Percentiles rank a stretch among this genome's conserved stretches.
Evolutionary conservation across 2,329 filamentous ascomycete genomes (phyloP).

Genomic region (Hymenoscyphus occultus): DNA sequence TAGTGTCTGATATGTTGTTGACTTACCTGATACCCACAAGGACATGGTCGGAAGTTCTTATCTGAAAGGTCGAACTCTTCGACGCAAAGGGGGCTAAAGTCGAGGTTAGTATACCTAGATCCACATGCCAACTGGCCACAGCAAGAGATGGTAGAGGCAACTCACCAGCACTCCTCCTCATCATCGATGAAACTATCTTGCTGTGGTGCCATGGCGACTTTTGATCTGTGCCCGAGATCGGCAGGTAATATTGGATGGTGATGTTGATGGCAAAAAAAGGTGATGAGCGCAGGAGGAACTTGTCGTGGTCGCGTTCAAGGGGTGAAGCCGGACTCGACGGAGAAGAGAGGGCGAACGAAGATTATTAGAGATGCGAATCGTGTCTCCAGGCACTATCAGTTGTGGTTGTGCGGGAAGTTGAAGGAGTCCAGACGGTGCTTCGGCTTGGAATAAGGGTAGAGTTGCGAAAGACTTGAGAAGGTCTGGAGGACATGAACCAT

Average conservation of each 20-base stretch:
- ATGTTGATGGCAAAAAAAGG: conserved; percentile 7
- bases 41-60: conserved; percentile 94
- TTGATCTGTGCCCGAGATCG: conserved; percentile 15
- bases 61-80: conserved; percentile 98
- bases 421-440: neutral
- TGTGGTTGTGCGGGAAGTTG: neutral
- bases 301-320: conserved; percentile 26
- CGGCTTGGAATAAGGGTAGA: neutral
- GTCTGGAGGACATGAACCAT: neutral
- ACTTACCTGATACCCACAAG: conserved; percentile 92
- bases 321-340: conserved; percentile 8
- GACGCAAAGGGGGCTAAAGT: conserved; percentile 83
- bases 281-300: conserved; percentile 15
- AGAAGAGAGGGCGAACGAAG: neutral
- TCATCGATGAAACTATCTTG: conserved; percentile 70
- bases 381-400: neutral
- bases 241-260: conserved; percentile 11
- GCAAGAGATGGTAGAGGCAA: conserved; percentile 8
- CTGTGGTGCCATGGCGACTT: conserved; percentile 53
- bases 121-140: neutral
- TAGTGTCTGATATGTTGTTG: neutral
- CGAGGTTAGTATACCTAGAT: conserved; percentile 29
- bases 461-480: neutral
- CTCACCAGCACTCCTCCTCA: conserved; percentile 67
- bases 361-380: neutral